Base-by-base conservation (phyloP, 1,139 yeast genomes). In the Pichia sp. region DNA sequence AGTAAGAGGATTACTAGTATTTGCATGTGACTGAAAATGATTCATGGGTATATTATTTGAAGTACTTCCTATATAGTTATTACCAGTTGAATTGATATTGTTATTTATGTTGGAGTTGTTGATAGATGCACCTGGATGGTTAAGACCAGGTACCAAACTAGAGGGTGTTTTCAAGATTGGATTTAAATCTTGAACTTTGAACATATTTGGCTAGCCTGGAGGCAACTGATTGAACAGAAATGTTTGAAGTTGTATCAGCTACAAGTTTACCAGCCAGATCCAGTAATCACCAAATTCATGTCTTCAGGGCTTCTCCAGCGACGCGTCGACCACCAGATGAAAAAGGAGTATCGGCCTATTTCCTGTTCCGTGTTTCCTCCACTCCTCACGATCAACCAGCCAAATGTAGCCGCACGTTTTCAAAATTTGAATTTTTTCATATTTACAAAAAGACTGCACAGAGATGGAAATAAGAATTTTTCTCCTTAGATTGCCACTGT, bases 151-250 rank as follows among this genome's bases (percentile, higher is more conserved):
- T 27, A 38, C n/a, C 10, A 54, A 36, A 19, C 41, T 18, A 4
- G 56, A 45, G 1, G 64, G 60, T 3, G 62, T 50, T 27, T 50
- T 56, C 52, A 61, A 59, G 22, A 64, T 45, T 8, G 67, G 68
- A 45, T 58, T 63, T 46, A 65, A 50, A 42, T 65, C 68, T 41
- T 62, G 64, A 11, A 62, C 44, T 38, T 57, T 60, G 47, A 58
- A 60, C 67, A 62, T 44, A 16, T 18, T 22, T 39, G 16, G 4
- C 9, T 14, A 39, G 18, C 28, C n/a, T 22, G 10, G 5, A 36
- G 5, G 1, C 22, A 10, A 36, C 1, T 39, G 4, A 22, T 25
- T 22, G 42, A 14, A 39, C 22, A 11, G 11, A n/a, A 5, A 34
- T 6, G 9, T 34, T n/a, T n/a, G 7, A 34, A 18, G 19, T n/a